Conservation (phyloP, 2,329 filamentous ascomycete species). For the Pestalotiopsis sp. region DNA sequence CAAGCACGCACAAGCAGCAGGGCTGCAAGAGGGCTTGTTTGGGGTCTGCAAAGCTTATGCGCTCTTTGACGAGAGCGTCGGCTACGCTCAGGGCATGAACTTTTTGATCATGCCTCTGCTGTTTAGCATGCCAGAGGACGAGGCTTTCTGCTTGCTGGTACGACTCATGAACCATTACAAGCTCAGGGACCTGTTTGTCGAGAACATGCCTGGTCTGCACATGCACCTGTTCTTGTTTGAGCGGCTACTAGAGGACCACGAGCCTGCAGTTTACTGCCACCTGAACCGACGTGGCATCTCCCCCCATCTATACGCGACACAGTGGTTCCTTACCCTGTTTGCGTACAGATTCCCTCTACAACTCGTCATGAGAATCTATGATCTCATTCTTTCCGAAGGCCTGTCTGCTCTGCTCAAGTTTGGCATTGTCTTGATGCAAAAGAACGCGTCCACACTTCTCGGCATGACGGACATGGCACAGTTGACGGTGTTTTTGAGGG, state of each 20-base stretch:
- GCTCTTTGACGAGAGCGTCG: constrained; percentile 89
- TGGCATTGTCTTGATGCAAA: constrained; percentile 93
- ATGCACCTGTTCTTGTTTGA: constrained; percentile 95
- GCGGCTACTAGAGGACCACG: constrained; percentile 87
- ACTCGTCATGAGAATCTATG: constrained; percentile 93
- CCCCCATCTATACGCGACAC: constrained; percentile 92
- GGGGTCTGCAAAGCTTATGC: constrained; percentile 98
- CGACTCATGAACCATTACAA: constrained; percentile 97
- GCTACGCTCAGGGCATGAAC: constrained; percentile 98
- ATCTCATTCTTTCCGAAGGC: constrained; percentile 91
- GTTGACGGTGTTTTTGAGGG: constrained; percentile 88
- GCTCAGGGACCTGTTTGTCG: constrained; percentile 87
- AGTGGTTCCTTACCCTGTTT: constrained; percentile 99
- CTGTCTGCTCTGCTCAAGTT: constrained; percentile 93
- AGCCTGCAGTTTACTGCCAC: constrained; percentile 94
- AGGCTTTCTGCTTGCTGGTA: constrained; percentile 92
- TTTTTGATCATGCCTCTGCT: constrained; percentile 96
- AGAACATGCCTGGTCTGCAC: constrained; percentile 96
- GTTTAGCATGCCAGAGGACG: constrained; percentile 98
- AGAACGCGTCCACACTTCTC: constrained; percentile 79
- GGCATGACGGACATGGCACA: constrained; percentile 89
- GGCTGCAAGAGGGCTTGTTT: constrained; percentile 90
- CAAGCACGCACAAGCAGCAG: constrained; percentile 89
- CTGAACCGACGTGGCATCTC: constrained; percentile 85
- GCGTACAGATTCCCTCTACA: constrained; percentile 97